Conservation (phyloP, 2,329 filamentous ascomycete genomes). For the Drechslerella dactyloides region DNA sequence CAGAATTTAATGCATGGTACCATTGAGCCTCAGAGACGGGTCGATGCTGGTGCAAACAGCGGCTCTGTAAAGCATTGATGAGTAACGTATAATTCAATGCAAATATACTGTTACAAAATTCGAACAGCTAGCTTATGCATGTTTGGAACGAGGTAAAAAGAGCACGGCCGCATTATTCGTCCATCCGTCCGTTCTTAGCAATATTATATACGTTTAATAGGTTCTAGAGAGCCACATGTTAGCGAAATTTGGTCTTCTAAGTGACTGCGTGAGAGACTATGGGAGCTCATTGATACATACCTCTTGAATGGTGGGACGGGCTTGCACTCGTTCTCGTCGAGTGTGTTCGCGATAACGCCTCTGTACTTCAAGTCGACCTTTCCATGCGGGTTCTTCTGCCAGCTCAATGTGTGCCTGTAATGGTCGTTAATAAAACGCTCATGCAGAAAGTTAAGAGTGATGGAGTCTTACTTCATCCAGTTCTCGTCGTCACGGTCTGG, state of each 20-base stretch:
- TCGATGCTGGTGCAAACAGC: too few relatives aligned
- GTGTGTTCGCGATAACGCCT: conserved; percentile 77
- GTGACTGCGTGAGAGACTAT: background rate
- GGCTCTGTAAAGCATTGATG: background rate
- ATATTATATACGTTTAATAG: conserved; percentile 34
- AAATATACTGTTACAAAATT: conserved; percentile 36
- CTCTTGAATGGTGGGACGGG: conserved; percentile 95
- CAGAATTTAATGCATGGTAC: too few relatives aligned
- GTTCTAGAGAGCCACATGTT: conserved; percentile 17
- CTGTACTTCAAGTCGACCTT: conserved; percentile 87
- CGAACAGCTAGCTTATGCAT: conserved; percentile 11
- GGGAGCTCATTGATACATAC: conserved; percentile 61
- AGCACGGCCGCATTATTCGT: background rate
- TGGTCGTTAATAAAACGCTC: conserved; percentile 33
- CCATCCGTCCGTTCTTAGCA: background rate
- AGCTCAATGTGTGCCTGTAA: conserved; percentile 88
- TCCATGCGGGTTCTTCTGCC: conserved; percentile 90
- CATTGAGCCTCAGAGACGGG: too few relatives aligned
- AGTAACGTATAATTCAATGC: conserved; percentile 18
- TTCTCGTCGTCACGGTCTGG: conserved; percentile 92
- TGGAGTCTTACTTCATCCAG: conserved; percentile 71
- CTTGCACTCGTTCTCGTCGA: conserved; percentile 97
- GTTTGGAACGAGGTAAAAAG: background rate
- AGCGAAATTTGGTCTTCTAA: background rate
- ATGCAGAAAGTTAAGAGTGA: background rate